These are phyloP conservation scores for Boletus pseudo-olivaceus DNA, from an alignment of 768 basidiomycete species.

Conservation along the genomic window DNA sequence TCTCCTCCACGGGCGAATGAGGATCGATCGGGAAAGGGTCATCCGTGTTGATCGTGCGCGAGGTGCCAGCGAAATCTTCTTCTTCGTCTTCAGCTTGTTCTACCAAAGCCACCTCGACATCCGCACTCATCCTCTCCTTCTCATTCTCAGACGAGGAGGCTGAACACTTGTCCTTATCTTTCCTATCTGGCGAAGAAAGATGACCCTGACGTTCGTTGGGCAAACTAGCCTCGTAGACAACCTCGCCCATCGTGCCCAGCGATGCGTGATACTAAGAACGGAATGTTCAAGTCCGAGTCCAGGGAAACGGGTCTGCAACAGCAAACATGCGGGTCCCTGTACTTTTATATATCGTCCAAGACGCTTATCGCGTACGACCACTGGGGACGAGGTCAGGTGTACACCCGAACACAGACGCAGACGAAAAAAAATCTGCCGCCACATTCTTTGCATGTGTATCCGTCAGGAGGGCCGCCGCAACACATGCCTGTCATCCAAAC, in stretches of 20 bases:
- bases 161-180: neutral
- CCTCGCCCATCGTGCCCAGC: neutral
- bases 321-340: neutral
- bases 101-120: neutral
- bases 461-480: neutral
- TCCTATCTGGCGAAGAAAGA: neutral
- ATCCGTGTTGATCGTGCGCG: conserved; percentile 20
- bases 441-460: neutral
- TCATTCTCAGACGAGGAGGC: neutral
- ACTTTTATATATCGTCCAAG: neutral
- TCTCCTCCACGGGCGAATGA: conserved; percentile 37
- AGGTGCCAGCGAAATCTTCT: neutral
- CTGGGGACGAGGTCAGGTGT: neutral
- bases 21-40: conserved; percentile 55
- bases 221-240: neutral
- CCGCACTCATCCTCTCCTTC: neutral
- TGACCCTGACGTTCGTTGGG: neutral
- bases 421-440: neutral
- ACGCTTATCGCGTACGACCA: conserved; percentile 9
- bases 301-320: neutral
- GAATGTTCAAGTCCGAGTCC: neutral
- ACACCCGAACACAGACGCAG: neutral
- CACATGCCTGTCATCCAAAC: neutral
- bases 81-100: neutral
- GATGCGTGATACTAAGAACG: neutral